Conservation (phyloP, 805 yeast species). For the Saccharomycopsis fibuligera region DNA sequence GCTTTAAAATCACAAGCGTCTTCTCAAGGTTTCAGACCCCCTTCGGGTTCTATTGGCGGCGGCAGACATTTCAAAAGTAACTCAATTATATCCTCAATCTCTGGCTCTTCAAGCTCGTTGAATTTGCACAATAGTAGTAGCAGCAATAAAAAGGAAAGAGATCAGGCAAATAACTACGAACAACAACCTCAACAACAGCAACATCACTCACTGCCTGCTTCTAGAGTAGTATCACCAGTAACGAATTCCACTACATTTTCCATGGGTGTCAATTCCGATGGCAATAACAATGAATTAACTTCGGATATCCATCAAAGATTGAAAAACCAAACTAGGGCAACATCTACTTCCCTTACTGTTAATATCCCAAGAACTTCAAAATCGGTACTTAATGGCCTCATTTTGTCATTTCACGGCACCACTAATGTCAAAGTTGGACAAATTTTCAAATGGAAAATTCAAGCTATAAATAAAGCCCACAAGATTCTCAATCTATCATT, state of each 20-base stretch:
- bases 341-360: slow-evolving; percentile 22
- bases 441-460: slow-evolving; percentile 55
- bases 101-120: slow-evolving; percentile 1
- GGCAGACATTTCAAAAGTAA: background rate
- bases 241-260: slow-evolving; percentile 15
- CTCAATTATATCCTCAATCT: slow-evolving; percentile 1
- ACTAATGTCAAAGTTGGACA: slow-evolving; percentile 56
- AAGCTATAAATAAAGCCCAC: slow-evolving; percentile 55
- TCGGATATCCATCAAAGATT: slow-evolving; percentile 16
- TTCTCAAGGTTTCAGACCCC: background rate
- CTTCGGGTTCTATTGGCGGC: background rate
- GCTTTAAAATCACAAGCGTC: slow-evolving; percentile 29
- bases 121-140: background rate
- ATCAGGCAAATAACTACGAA: background rate
- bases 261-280: slow-evolving; percentile 16
- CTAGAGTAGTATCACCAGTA: slow-evolving; percentile 10
- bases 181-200: background rate
- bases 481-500: slow-evolving; percentile 47
- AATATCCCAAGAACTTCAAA: slow-evolving; percentile 22
- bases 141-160: slow-evolving; percentile 3
- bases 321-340: slow-evolving; percentile 16
- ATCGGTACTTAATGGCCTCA: slow-evolving; percentile 30
- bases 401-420: slow-evolving; percentile 56
- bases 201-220: background rate
- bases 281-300: background rate